A percentile compares a stretch with the other conserved stretches of the same genome.
These are phyloP conservation scores for Yamadazyma olivae DNA, from an alignment of 805 yeast species.

Conservation along the genomic window DNA sequence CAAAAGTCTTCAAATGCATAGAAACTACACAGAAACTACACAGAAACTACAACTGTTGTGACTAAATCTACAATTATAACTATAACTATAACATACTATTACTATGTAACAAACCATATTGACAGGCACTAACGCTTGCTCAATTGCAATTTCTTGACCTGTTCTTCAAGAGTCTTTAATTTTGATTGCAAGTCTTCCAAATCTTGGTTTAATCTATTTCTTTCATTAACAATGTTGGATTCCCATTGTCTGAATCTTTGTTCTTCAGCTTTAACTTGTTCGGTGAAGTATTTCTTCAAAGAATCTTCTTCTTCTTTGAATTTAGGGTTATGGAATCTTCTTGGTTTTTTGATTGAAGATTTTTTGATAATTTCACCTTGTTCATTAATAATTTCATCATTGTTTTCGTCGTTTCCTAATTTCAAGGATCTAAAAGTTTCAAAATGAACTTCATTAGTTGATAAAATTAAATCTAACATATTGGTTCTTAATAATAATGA, in stretches of 20 bases:
- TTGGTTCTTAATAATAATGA: conserved; percentile 76
- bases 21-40: neutral
- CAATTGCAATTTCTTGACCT: conserved; percentile 57
- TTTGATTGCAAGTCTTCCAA: conserved; percentile 83
- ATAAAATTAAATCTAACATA: conserved; percentile 74
- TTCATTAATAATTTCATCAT: conserved; percentile 28
- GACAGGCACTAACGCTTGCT: conserved; percentile 17
- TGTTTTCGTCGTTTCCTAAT: conserved; percentile 43
- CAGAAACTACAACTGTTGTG: too few species aligned
- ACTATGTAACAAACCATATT: too few species aligned
- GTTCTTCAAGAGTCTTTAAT: conserved; percentile 71
- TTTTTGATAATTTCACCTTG: conserved; percentile 30
- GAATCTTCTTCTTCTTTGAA: conserved; percentile 96
- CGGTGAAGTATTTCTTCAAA: conserved; percentile 90
- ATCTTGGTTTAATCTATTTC: conserved; percentile 90
- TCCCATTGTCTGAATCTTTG: conserved; percentile 99
- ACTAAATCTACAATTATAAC: too few species aligned
- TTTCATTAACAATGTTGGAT: conserved; percentile 90
- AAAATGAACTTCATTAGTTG: conserved; percentile 79
- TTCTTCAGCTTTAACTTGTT: conserved; percentile 93
- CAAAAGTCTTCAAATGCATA: neutral
- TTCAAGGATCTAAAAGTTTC: conserved; percentile 74
- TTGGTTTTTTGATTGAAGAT: conserved; percentile 40
- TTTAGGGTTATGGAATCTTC: conserved; percentile 76
- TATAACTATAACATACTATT: too few species aligned